Conservation (phyloP, 768 basidiomycete species). For the Lyophyllum atratum region DNA sequence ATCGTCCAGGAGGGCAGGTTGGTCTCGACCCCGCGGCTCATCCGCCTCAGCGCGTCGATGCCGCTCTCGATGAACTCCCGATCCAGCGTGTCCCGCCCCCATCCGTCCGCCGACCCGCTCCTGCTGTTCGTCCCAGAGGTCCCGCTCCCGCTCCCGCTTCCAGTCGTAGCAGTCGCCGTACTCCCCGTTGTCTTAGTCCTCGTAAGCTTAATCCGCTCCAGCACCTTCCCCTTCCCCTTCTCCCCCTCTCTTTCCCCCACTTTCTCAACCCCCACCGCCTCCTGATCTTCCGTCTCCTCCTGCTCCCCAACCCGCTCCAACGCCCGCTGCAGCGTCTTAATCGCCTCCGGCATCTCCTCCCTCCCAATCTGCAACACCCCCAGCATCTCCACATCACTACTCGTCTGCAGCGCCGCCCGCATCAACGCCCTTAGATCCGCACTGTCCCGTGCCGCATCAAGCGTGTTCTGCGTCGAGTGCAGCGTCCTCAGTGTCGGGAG, state of each 20-base stretch:
- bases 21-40: constrained; percentile 46
- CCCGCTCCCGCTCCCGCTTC: background rate
- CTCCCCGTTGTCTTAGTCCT: background rate
- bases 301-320: constrained; percentile 48
- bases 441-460: constrained; percentile 54
- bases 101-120: constrained; percentile 2
- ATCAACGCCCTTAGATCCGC: constrained; percentile 60
- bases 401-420: constrained; percentile 54
- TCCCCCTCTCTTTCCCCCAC: background rate
- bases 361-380: constrained; percentile 60
- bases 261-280: background rate
- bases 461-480: constrained; percentile 39
- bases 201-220: background rate
- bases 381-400: constrained; percentile 66
- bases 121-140: background rate
- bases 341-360: constrained; percentile 77
- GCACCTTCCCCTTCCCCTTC: background rate
- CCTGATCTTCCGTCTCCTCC: constrained; percentile 1
- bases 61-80: constrained; percentile 72
- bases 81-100: constrained; percentile 52
- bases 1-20: constrained; percentile 76
- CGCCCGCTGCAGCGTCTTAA: constrained; percentile 76
- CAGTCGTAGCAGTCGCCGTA: background rate
- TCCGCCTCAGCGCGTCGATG: constrained; percentile 67
- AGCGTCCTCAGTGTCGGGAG: constrained; percentile 24